Evolutionary conservation across 1,284 basidiomycete species (phyloP), one percentile per base, ranked within the genome.

Genomic region (Leccinum subspadiceum): DNA sequence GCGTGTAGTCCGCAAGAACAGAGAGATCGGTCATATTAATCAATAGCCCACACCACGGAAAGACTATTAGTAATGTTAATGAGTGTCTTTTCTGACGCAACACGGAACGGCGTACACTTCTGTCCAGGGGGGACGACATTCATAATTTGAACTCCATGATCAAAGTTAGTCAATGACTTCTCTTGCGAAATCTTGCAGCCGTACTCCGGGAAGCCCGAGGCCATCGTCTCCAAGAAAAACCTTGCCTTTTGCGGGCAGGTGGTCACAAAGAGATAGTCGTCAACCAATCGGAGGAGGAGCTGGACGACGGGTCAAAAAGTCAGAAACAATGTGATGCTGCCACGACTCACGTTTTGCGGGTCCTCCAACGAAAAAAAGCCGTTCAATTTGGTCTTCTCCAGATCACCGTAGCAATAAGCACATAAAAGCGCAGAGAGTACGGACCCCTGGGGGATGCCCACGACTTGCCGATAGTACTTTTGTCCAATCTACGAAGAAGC

Each of bases 361-460:
- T 88, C 83, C 15, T 81, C 70, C 2, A 83, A 83, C 62, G 89
- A 92, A 3, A 73, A 68, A n/a, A 89, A 79, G 62, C 84, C 78
- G n/a, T 59, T 33, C 37, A 72, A 37, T 22, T 70, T 73, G 5
- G 74, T 77, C 26, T 77, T 80, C 74, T 98, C 97, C 65, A 99
- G 80, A 68, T 96, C 88, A 1, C 94, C 95, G 64, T 98, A 98
- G 74, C 95, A 97, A 74, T 95, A 91, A 1, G 91, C 91, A 71
- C 97, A 99, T 1, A 99, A 77, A 31, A 98, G 71, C 1, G 92
- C 86, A 5, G 94, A 97, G 29, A 99, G 76, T 26, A 94, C 86
- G 0, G 95, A 98, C 13, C 97, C 97, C 73, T 99, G 97, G 0
- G 97, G 95, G 31, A 99, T 98, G 0, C 97, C 97, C 10, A 93